Conservation (phyloP, 164 flowering plant genomes). For the Macadamia tetraphylla region DNA sequence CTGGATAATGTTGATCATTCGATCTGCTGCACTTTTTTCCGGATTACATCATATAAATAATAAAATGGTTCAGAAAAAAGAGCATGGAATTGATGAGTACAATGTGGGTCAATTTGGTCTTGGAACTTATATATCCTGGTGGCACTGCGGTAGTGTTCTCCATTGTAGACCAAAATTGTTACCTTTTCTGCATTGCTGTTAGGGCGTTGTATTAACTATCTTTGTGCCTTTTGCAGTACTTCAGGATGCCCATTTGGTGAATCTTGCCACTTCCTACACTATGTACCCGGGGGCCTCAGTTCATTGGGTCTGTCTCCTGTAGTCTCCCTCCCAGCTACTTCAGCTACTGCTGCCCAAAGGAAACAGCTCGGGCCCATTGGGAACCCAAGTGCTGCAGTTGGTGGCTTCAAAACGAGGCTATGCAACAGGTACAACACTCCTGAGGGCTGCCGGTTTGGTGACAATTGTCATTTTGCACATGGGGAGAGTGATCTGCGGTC, state of each 20-base stretch:
- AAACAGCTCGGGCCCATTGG: slow-evolving; percentile 15
- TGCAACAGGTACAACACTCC: slow-evolving; percentile 26
- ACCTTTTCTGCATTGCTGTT: background rate
- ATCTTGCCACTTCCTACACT: slow-evolving; percentile 34
- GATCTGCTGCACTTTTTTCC: background rate
- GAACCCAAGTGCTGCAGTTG: slow-evolving; percentile 8
- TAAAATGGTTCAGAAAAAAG: background rate
- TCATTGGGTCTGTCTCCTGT: slow-evolving; percentile 15
- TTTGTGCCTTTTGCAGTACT: slow-evolving; percentile 19
- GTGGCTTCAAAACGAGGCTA: slow-evolving; percentile 20
- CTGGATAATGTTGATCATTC: background rate
- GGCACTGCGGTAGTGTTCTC: background rate
- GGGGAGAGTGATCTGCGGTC: slow-evolving; percentile 26
- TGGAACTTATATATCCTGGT: background rate
- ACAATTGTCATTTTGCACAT: slow-evolving; percentile 35
- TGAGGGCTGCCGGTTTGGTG: slow-evolving; percentile 32
- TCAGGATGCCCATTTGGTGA: slow-evolving; percentile 38
- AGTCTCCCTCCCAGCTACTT: slow-evolving; percentile 13
- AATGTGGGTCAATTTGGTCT: background rate
- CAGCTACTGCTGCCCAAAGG: slow-evolving; percentile 12
- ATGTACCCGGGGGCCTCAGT: slow-evolving; percentile 31
- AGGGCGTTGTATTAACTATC: background rate
- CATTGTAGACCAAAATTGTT: background rate
- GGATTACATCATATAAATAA: background rate
- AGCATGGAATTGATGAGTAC: background rate